phyloP scores from a whole-genome alignment of 345 rosid genomes.

The Nasturtium officinale region DNA sequence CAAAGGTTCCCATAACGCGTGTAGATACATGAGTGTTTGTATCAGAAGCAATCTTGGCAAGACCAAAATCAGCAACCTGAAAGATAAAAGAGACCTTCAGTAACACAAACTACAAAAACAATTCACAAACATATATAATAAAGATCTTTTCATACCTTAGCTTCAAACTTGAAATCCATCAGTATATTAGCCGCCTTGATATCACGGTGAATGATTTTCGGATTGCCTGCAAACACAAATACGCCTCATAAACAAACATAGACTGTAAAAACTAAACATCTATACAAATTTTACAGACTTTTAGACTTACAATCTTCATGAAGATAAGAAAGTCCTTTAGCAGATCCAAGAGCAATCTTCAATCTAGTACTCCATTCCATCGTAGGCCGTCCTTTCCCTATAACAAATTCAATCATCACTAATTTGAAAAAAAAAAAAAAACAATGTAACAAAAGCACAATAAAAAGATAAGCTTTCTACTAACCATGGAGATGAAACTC shows the following conservation, averaged over 20 bases:
- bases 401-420: conserved; percentile 29
- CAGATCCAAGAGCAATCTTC: conserved; percentile 86
- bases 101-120: conserved; percentile 8
- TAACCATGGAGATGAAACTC: conserved; percentile 72
- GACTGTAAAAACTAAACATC: not conserved
- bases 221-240: conserved; percentile 63
- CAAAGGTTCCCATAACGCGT: conserved; percentile 88
- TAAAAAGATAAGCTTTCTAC: conserved; percentile 15
- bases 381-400: conserved; percentile 72
- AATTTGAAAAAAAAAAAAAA: not conserved
- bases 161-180: conserved; percentile 82
- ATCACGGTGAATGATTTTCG: conserved; percentile 92
- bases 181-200: conserved; percentile 89
- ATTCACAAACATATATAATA: not conserved
- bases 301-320: conserved; percentile 86
- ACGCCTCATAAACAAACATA: conserved; percentile 1
- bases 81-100: not conserved
- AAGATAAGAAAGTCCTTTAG: conserved; percentile 91
- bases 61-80: conserved; percentile 80
- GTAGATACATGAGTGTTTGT: conserved; percentile 89
- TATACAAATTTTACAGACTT: not conserved
- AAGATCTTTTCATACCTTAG: conserved; percentile 53
- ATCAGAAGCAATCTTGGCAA: conserved; percentile 81
- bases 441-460: not conserved
- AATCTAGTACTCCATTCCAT: conserved; percentile 79